Percentiles rank a stretch among this genome's conserved stretches.
Evolutionary conservation across 306 rosid species (phyloP).

Genomic region (Glycine latifolia): DNA sequence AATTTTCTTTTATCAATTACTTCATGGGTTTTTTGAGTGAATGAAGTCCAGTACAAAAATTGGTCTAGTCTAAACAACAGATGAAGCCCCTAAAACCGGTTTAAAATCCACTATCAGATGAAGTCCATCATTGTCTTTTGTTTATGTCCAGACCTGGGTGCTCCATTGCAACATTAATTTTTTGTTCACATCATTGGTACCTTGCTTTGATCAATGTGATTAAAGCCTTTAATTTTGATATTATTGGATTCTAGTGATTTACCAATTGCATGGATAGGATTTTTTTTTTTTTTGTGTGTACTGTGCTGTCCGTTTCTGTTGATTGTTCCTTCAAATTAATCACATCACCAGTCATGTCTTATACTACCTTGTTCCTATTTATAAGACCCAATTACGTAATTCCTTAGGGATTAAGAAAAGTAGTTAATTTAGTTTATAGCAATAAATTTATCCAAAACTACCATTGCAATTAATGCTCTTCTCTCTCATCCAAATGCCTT

Average conservation of each 20-base stretch:
- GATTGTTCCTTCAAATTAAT: slow-evolving; percentile 30
- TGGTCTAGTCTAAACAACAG: not conserved
- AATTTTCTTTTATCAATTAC: slow-evolving; percentile 22
- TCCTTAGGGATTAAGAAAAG: too few species aligned
- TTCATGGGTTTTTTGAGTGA: slow-evolving; percentile 38
- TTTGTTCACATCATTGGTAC: slow-evolving; percentile 22
- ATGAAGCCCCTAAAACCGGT: not conserved
- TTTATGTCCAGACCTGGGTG: slow-evolving; percentile 29
- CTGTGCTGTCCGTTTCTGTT: slow-evolving; percentile 18
- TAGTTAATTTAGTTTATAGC: too few species aligned
- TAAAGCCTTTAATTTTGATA: slow-evolving; percentile 25
- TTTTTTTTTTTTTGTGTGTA: not conserved
- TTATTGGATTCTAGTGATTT: slow-evolving; percentile 34
- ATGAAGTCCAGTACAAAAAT: not conserved
- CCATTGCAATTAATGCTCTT: too few species aligned
- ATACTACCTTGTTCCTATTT: too few species aligned
- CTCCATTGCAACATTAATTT: slow-evolving; percentile 14
- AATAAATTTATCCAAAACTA: too few species aligned
- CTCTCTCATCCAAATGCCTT: too few species aligned
- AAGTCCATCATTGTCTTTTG: slow-evolving; percentile 31
- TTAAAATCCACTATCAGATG: not conserved
- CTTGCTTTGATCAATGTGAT: slow-evolving; percentile 25
- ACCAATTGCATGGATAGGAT: slow-evolving; percentile 25
- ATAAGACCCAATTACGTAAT: too few species aligned
- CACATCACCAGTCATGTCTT: slow-evolving; percentile 34